Conservation (phyloP, 495 filamentous ascomycete species). For the Tetracladium setigerum region DNA sequence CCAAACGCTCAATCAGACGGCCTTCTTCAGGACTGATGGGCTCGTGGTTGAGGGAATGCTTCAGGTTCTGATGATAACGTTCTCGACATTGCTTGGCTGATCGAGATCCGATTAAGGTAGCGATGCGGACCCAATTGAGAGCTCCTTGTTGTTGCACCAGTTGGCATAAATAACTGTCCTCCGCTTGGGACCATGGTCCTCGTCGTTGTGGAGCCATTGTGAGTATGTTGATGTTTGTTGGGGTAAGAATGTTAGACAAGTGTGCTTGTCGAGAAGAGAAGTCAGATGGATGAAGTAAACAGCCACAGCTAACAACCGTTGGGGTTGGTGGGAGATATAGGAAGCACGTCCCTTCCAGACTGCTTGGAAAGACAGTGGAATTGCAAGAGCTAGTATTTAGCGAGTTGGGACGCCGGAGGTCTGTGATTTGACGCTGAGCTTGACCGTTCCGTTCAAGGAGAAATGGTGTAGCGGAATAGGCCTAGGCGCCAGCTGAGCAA, state of each 20-base stretch:
- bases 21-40: constrained; percentile 92
- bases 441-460: too few species aligned
- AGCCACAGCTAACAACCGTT: constrained; percentile 4
- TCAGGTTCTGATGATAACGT: constrained; percentile 91
- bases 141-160: constrained; percentile 72
- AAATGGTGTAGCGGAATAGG: too few species aligned
- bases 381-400: too few species aligned
- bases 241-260: too few species aligned
- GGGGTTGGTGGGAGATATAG: constrained; percentile 4
- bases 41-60: constrained; percentile 81
- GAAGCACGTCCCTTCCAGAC: background rate
- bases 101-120: constrained; percentile 64
- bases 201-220: constrained; percentile 56
- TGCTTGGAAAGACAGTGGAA: too few species aligned
- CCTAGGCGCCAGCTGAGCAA: too few species aligned
- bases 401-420: too few species aligned
- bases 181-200: constrained; percentile 82
- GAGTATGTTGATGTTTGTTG: background rate
- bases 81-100: constrained; percentile 96
- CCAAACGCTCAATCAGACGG: constrained; percentile 69
- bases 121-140: constrained; percentile 90
- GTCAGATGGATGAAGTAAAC: too few species aligned
- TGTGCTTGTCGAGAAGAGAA: background rate
- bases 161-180: constrained; percentile 65
- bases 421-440: too few species aligned